phyloP scores from a whole-genome alignment of 208 protist genomes.

The Strigomonas culicis region DNA sequence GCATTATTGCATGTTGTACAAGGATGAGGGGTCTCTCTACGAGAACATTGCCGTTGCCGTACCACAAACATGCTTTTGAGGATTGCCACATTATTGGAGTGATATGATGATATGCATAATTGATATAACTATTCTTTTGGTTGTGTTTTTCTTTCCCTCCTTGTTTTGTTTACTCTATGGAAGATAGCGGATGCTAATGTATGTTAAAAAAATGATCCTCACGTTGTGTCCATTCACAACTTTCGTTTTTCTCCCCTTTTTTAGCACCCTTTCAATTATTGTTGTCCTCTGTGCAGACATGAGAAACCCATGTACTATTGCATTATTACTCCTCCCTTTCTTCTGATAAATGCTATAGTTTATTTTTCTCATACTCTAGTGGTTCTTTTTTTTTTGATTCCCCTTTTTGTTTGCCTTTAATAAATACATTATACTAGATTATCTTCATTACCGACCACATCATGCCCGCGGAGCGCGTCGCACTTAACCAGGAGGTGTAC shows the following conservation, averaged over 20 bases:
- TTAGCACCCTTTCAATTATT: slow-evolving; percentile 10
- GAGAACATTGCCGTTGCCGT: too few species aligned
- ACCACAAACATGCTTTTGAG: too few species aligned
- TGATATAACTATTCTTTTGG: background rate
- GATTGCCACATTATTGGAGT: too few species aligned
- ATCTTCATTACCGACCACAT: slow-evolving; percentile 2
- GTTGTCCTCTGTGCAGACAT: background rate
- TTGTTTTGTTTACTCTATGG: background rate
- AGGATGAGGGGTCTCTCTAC: too few species aligned
- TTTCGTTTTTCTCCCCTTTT: slow-evolving; percentile 11
- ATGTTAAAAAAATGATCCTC: too few species aligned
- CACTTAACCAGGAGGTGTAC: slow-evolving; percentile 75
- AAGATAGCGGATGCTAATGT: too few species aligned
- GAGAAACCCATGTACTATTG: slow-evolving; percentile 4
- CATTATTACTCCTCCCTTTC: slow-evolving; percentile 15
- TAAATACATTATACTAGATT: slow-evolving; percentile 1
- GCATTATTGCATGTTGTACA: too few species aligned
- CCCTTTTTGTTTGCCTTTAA: background rate
- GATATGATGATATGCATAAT: too few species aligned
- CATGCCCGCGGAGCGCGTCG: slow-evolving; percentile 70
- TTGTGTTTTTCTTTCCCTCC: background rate
- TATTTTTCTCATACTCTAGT: background rate
- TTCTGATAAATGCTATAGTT: slow-evolving; percentile 7
- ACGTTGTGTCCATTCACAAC: too few species aligned
- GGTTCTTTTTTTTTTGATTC: background rate